phyloP scores from a whole-genome alignment of 345 rosid species.

The Abelmoschus esculentus region DNA sequence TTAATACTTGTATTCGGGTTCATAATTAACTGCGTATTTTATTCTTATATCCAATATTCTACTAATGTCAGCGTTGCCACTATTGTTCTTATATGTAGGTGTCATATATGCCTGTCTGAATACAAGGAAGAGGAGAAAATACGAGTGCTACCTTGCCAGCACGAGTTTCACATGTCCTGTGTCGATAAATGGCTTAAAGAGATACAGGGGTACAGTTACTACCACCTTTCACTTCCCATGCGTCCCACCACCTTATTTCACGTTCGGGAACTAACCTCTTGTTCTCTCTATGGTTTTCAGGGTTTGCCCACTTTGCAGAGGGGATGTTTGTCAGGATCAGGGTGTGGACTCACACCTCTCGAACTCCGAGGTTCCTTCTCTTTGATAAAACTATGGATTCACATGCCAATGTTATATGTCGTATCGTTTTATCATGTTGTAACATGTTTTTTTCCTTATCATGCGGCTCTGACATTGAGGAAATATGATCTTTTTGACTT shows the following conservation, averaged over 20 bases:
- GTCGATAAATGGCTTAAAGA: slow-evolving; percentile 84
- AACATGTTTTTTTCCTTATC: neutral
- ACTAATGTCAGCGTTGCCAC: neutral
- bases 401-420: no score
- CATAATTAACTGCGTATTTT: neutral
- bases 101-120: slow-evolving; percentile 65
- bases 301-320: slow-evolving; percentile 66
- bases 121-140: slow-evolving; percentile 65
- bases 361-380: slow-evolving; percentile 25
- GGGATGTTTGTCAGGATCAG: slow-evolving; percentile 28
- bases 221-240: neutral
- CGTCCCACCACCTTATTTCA: neutral
- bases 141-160: slow-evolving; percentile 70
- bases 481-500: neutral
- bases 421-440: neutral
- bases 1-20: neutral
- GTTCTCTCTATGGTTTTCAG: slow-evolving; percentile 22
- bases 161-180: slow-evolving; percentile 71
- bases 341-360: slow-evolving; percentile 15
- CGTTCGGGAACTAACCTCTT: neutral
- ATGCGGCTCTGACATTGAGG: neutral
- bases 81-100: slow-evolving; percentile 28
- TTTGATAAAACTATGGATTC: slow-evolving; percentile 25
- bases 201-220: slow-evolving; percentile 50
- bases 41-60: neutral